Percentiles rank a stretch among this genome's conserved stretches.
Evolutionary conservation across 2,329 filamentous ascomycete genomes (phyloP).

Genomic region (Claviceps paspali): DNA sequence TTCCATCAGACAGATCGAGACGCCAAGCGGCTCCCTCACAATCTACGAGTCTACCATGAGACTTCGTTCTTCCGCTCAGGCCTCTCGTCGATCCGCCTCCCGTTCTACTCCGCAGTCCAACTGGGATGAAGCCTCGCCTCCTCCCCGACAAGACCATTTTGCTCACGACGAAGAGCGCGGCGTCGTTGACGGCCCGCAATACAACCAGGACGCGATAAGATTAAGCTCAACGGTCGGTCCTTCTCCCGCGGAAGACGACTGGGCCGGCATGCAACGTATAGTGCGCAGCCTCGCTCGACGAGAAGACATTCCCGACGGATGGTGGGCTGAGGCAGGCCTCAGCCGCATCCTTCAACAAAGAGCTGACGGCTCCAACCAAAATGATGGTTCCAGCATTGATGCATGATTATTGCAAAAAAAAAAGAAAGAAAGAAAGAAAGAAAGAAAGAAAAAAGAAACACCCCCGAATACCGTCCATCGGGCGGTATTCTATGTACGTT

Average conservation of each 20-base stretch:
- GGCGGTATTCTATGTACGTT: no score
- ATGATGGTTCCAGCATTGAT: no score
- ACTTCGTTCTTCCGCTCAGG: neutral
- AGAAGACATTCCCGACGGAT: constrained; percentile 67
- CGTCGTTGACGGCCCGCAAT: neutral
- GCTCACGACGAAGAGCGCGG: neutral
- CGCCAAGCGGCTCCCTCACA: constrained; percentile 1
- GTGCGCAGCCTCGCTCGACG: constrained; percentile 53
- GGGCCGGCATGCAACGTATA: constrained; percentile 54
- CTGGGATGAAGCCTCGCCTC: neutral
- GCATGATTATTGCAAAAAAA: no score
- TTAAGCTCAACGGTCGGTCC: constrained; percentile 1
- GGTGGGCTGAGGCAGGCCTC: constrained; percentile 60
- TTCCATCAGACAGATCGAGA: constrained; percentile 1
- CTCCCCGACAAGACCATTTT: neutral
- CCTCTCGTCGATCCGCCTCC: neutral
- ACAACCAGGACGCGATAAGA: neutral
- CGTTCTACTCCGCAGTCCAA: neutral
- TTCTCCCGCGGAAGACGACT: constrained; percentile 22
- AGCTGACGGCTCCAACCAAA: constrained; percentile 4
- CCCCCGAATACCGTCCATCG: no score
- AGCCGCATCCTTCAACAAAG: constrained; percentile 36
- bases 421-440: no score
- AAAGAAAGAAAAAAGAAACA: no score
- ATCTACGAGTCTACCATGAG: constrained; percentile 5